Conservation (phyloP, 1,284 basidiomycete species). For the Puccinia triticina region DNA sequence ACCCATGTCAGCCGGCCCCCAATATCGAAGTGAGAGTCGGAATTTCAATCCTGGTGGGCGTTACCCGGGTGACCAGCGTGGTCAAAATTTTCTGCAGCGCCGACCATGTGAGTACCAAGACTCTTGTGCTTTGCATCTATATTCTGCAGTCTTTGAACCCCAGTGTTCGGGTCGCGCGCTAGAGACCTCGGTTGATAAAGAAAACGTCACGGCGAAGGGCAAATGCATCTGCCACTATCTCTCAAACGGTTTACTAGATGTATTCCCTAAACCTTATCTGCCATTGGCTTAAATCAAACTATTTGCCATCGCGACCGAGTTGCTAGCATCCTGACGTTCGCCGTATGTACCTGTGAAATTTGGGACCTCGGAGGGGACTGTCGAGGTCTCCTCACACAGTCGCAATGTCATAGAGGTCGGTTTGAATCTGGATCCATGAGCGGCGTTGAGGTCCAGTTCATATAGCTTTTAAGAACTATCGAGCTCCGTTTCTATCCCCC, state of each 20-base stretch:
- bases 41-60: constrained; percentile 12
- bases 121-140: not conserved
- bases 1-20: constrained; percentile 23
- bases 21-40: constrained; percentile 15
- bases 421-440: not conserved
- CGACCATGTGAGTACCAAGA: constrained; percentile 28
- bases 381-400: not conserved
- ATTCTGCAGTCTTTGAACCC: constrained; percentile 4
- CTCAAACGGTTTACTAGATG: not conserved
- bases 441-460: not conserved
- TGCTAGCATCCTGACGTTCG: not conserved
- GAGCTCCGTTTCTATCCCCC: constrained; percentile 1
- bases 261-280: not conserved
- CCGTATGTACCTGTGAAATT: constrained; percentile 8
- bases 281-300: not conserved
- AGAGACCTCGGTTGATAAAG: constrained; percentile 8
- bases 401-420: not conserved
- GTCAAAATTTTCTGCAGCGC: constrained; percentile 1
- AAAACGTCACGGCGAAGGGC: not conserved
- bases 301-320: constrained; percentile 12
- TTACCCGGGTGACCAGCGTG: constrained; percentile 12
- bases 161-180: not conserved
- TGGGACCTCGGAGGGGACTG: not conserved
- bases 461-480: not conserved
- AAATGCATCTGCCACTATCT: not conserved